Conservation (phyloP, 768 basidiomycete species). For the Postia placenta region DNA sequence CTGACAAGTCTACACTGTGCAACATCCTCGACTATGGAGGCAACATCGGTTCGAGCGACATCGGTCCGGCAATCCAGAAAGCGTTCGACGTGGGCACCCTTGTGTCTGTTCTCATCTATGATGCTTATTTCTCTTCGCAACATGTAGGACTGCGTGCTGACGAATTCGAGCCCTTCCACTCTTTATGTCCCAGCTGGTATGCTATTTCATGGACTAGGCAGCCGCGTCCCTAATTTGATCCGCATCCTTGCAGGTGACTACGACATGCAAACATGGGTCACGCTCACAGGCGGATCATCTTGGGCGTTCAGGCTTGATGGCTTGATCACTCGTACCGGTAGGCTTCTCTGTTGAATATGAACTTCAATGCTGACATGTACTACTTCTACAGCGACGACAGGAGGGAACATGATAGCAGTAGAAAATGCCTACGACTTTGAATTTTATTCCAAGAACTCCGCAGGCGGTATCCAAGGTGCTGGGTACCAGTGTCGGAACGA, state of each 20-base stretch:
- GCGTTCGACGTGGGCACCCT: conserved; percentile 16
- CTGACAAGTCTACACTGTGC: conserved; percentile 20
- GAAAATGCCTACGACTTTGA: conserved; percentile 27
- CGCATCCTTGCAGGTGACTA: conserved; percentile 13
- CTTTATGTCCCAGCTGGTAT: conserved; percentile 22
- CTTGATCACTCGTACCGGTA: conserved; percentile 24
- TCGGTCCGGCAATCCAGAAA: conserved; percentile 23
- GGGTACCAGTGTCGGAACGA: conserved; percentile 25
- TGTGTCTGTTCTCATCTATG: too few species aligned
- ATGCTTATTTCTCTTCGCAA: too few species aligned
- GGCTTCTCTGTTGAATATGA: neutral
- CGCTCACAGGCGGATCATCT: conserved; percentile 19
- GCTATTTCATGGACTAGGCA: neutral
- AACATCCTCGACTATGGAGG: conserved; percentile 26
- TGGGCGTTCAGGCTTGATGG: conserved; percentile 28
- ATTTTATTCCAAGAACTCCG: conserved; percentile 24
- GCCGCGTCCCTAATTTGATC: neutral
- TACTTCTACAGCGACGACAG: conserved; percentile 14
- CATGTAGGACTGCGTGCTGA: conserved; percentile 21
- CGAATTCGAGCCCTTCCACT: conserved; percentile 15
- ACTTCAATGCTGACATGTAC: neutral
- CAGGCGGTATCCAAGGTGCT: conserved; percentile 24
- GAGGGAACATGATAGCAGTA: conserved; percentile 26
- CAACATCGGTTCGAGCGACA: conserved; percentile 22
- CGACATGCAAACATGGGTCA: conserved; percentile 25